Conservation (phyloP, 2,329 filamentous ascomycete genomes). For the Pezicula neosporulosa region DNA sequence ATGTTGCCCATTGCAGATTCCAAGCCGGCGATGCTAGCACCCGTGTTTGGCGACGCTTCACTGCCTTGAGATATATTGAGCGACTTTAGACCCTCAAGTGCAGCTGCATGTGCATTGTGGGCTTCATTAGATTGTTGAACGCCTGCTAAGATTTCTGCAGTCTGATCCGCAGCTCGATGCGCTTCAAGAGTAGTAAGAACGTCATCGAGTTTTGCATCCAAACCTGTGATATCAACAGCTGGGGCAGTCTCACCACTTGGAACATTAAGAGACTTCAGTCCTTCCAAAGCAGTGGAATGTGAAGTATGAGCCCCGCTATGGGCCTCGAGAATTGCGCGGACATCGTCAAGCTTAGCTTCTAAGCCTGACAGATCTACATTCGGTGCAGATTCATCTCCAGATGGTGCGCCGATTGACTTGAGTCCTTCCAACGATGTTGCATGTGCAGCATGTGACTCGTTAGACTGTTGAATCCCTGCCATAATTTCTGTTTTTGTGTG, state of each 20-base stretch:
- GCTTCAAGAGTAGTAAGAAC: slow-evolving; percentile 17
- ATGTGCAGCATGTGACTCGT: slow-evolving; percentile 11
- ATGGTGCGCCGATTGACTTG: slow-evolving; percentile 7
- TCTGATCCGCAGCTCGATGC: slow-evolving; percentile 12
- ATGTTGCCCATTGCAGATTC: slow-evolving; percentile 7
- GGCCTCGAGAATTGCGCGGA: slow-evolving; percentile 15
- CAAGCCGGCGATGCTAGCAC: neutral
- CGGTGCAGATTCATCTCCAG: neutral
- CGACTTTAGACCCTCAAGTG: slow-evolving; percentile 12
- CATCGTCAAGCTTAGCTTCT: neutral
- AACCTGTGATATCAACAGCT: neutral
- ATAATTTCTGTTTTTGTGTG: slow-evolving; percentile 16
- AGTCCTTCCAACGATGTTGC: slow-evolving; percentile 10
- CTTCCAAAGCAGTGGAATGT: slow-evolving; percentile 15
- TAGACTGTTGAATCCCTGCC: slow-evolving; percentile 21
- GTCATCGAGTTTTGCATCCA: slow-evolving; percentile 3
- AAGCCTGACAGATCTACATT: neutral
- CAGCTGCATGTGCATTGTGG: slow-evolving; percentile 18
- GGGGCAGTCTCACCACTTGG: neutral
- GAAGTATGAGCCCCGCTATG: slow-evolving; percentile 19
- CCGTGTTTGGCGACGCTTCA: neutral
- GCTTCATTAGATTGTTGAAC: slow-evolving; percentile 23
- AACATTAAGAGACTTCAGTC: slow-evolving; percentile 7
- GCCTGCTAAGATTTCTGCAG: slow-evolving; percentile 21
- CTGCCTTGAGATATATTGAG: neutral